These are phyloP conservation scores for Candida endomychidarum DNA, from an alignment of 805 yeast genomes.

Conservation along the genomic window DNA sequence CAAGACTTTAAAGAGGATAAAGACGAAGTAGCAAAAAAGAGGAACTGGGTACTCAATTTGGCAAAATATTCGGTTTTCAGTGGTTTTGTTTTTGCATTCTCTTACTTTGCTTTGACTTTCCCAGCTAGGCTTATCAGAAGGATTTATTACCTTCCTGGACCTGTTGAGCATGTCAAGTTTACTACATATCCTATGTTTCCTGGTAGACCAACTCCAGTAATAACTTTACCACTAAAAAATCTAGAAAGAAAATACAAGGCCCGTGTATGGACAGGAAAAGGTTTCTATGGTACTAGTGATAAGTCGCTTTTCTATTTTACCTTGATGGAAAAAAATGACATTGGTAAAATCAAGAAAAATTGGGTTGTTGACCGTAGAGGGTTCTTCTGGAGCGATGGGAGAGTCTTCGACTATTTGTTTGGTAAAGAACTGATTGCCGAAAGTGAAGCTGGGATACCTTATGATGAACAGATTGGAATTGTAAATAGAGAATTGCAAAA, in stretches of 20 bases:
- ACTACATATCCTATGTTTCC: slow-evolving; percentile 78
- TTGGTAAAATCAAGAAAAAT: slow-evolving; percentile 38
- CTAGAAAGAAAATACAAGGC: slow-evolving; percentile 58
- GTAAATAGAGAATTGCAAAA: slow-evolving; percentile 47
- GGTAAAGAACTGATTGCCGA: slow-evolving; percentile 76
- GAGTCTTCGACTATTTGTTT: slow-evolving; percentile 77
- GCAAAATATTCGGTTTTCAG: slow-evolving; percentile 30
- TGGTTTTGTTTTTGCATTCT: slow-evolving; percentile 25
- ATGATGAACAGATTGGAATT: slow-evolving; percentile 57
- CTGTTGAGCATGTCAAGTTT: slow-evolving; percentile 55
- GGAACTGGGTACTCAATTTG: slow-evolving; percentile 37
- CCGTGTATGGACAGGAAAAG: slow-evolving; percentile 83
- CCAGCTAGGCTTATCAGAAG: slow-evolving; percentile 74
- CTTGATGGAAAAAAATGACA: slow-evolving; percentile 53
- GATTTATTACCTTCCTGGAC: slow-evolving; percentile 73
- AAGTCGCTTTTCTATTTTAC: slow-evolving; percentile 72
- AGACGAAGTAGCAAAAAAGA: slow-evolving; percentile 40
- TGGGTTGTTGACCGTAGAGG: slow-evolving; percentile 85
- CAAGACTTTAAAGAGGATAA: slow-evolving; percentile 54
- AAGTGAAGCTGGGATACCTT: slow-evolving; percentile 68
- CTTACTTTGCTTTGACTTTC: slow-evolving; percentile 35
- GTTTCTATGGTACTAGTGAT: slow-evolving; percentile 82
- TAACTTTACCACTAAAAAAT: slow-evolving; percentile 59
- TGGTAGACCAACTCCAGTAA: slow-evolving; percentile 72
- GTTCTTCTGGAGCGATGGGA: slow-evolving; percentile 91